A percentile compares a stretch with the other conserved stretches of the same genome.
These are phyloP conservation scores for Oligophagozyma castellii DNA, from an alignment of 1,139 yeast genomes.

Conservation along the genomic window DNA sequence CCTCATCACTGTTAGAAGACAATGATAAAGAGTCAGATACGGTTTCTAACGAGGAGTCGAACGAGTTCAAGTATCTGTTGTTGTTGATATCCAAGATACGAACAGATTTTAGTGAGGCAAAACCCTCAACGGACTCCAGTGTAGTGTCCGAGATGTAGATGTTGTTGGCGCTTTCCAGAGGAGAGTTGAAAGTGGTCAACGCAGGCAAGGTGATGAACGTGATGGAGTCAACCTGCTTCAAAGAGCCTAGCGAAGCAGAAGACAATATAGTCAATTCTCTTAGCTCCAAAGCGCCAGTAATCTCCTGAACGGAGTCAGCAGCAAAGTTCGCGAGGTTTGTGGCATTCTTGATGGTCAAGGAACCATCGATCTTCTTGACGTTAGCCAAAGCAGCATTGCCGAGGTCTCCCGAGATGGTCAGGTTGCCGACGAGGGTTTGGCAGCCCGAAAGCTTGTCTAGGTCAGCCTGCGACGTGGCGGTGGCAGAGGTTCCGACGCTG, in stretches of 20 bases:
- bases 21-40: constrained; percentile 67
- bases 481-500: constrained; percentile 37
- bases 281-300: constrained; percentile 57
- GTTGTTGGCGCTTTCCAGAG: constrained; percentile 59
- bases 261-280: constrained; percentile 53
- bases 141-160: constrained; percentile 79
- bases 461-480: constrained; percentile 69
- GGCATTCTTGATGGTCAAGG: constrained; percentile 52
- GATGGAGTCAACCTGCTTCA: constrained; percentile 72
- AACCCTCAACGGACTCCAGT: constrained; percentile 67
- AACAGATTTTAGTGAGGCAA: constrained; percentile 54
- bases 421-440: constrained; percentile 69
- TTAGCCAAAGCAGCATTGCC: constrained; percentile 45
- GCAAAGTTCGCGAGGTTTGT: constrained; percentile 46
- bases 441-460: constrained; percentile 65
- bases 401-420: constrained; percentile 50
- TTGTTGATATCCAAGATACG: constrained; percentile 78
- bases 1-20: constrained; percentile 72
- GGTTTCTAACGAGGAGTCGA: constrained; percentile 58
- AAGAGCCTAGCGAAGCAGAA: constrained; percentile 61
- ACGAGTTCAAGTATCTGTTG: constrained; percentile 56
- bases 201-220: constrained; percentile 78
- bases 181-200: constrained; percentile 52
- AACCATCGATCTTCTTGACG: constrained; percentile 64
- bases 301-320: constrained; percentile 67